Evolutionary conservation across 495 filamentous ascomycete genomes (phyloP), one percentile per base, ranked within the genome.

Genomic region (Aspergillus funiculosus): DNA sequence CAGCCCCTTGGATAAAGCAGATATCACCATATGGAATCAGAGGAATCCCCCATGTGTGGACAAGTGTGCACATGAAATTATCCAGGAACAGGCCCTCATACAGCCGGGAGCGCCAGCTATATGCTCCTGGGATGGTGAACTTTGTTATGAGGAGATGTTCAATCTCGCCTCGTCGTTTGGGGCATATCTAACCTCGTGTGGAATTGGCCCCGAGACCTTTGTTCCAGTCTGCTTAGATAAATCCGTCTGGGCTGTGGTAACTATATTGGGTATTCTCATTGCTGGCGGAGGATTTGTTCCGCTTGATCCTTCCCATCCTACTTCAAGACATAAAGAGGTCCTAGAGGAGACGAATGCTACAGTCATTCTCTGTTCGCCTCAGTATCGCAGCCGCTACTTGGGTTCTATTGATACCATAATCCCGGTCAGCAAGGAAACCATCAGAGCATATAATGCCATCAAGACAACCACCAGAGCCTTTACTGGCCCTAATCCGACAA

Each of bases 151-250:
- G 19, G 57, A 74, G 24, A 53, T 72, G 21, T 59, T 62, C 38
- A 34, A 60, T 1, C 46, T 63, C n/a, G 60, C 67, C 5, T 61
- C 64, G 4, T 55, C 53, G 1, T 65, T 73, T 15, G 66, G 68
- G 6, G 51, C 47, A 5, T 63, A 71, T 32, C 54, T 77, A 0
- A 45, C 53, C 1, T 61, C 59, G 15, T 67, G 75, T 6, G 77
- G 78, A 20, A 66, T 82, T 30, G 58, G 53, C 2, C 64, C 62
- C 3, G 75, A 77, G 20, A 59, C 55, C 0, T 39, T 79, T 1
- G 74, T 83, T 2, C 79, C 78, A 2, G 50, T 85, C 0, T 80
- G 72, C 45, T 66, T 82, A 19, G 69, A 76, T 32, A 83, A 82
- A 40, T 77, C 74, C 0, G 58, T 66, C 1, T 81, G 71, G 71